These are phyloP conservation scores for Colletotrichum trifolii DNA, from an alignment of 2,329 filamentous ascomycete genomes.

Conservation along the genomic window DNA sequence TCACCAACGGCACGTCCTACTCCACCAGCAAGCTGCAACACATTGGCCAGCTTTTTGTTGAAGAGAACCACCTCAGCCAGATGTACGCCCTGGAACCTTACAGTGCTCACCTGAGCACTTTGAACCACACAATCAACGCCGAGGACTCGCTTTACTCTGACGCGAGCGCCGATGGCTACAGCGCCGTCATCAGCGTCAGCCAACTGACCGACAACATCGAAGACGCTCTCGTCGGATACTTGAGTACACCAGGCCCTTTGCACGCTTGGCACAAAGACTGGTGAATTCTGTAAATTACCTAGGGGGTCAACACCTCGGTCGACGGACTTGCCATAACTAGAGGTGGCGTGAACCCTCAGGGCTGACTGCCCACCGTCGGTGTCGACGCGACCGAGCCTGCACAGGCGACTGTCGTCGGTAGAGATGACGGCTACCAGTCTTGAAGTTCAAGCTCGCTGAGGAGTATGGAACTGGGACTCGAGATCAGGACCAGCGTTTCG, in stretches of 20 bases:
- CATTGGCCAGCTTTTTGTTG: conserved; percentile 16
- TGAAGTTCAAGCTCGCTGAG: not conserved
- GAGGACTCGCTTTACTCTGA: conserved; percentile 52
- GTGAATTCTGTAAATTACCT: conserved; percentile 43
- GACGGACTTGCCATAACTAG: conserved; percentile 4
- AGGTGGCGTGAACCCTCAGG: conserved; percentile 18
- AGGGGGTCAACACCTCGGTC: conserved; percentile 49
- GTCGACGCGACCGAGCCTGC: conserved; percentile 13
- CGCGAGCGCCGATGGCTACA: conserved; percentile 54
- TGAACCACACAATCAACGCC: conserved; percentile 22
- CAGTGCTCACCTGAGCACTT: conserved; percentile 8
- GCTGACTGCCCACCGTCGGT: conserved; percentile 13
- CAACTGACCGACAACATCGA: conserved; percentile 58
- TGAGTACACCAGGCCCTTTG: not conserved
- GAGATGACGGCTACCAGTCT: conserved; percentile 14
- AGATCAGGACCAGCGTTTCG: not conserved
- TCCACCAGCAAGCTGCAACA: conserved; percentile 18
- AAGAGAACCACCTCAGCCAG: conserved; percentile 10
- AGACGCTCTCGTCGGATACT: conserved; percentile 59
- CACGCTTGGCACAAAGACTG: too few relatives aligned
- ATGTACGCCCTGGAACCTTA: conserved; percentile 12
- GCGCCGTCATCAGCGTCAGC: conserved; percentile 64
- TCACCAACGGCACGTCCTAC: conserved; percentile 43
- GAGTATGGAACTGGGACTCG: not conserved
- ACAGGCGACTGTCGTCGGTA: conserved; percentile 11